Evolutionary conservation across 2,329 filamentous ascomycete species (phyloP).

Genomic region (Sporothrix luriei): DNA sequence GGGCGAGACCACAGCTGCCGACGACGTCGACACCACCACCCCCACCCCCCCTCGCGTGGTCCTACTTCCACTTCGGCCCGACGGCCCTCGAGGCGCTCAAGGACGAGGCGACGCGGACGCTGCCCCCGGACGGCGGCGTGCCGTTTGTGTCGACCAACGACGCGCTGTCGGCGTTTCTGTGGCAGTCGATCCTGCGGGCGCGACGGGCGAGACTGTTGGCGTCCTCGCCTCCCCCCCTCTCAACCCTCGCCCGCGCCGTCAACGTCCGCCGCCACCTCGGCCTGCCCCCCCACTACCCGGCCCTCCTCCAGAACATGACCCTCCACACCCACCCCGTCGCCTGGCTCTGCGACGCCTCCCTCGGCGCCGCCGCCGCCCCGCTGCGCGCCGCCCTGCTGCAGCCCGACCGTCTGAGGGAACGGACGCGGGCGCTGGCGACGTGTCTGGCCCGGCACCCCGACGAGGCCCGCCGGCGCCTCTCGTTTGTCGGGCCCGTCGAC

Average conservation of each 20-base stretch:
- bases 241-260: conserved; percentile 6
- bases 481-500: conserved; percentile 45
- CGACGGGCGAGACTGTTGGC: background rate
- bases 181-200: background rate
- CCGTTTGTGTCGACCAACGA: conserved; percentile 16
- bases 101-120: background rate
- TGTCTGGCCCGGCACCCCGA: background rate
- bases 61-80: background rate
- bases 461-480: conserved; percentile 44
- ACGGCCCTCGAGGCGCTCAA: background rate
- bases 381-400: conserved; percentile 6
- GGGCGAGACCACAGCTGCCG: background rate
- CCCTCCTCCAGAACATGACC: conserved; percentile 52
- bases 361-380: conserved; percentile 19
- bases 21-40: background rate
- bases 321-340: conserved; percentile 44
- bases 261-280: conserved; percentile 41
- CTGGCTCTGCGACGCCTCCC: conserved; percentile 35
- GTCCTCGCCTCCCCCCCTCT: background rate
- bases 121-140: background rate
- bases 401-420: background rate
- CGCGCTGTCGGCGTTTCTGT: conserved; percentile 4
- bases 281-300: conserved; percentile 51
- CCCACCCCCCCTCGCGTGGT: background rate
- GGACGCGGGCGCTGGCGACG: conserved; percentile 5